Evolutionary conservation across 106 monocot species (phyloP).

Genomic region (Dendrobium chrysotoxum): DNA sequence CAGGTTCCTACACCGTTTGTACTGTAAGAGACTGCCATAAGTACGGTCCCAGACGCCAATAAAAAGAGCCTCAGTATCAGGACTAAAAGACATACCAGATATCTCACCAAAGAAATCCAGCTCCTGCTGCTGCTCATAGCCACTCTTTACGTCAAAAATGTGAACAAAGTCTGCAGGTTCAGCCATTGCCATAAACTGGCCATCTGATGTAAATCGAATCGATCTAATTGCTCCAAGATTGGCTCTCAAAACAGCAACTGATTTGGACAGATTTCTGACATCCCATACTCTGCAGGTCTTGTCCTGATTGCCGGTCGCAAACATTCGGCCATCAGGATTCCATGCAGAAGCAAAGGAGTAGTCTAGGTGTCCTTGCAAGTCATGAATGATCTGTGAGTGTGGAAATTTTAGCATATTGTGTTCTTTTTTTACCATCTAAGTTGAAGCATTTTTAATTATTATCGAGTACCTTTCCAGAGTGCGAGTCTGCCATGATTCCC

Average conservation of each 20-base stretch:
- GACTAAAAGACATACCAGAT: slow-evolving; percentile 44
- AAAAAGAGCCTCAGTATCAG: slow-evolving; percentile 41
- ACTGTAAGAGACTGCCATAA: slow-evolving; percentile 47
- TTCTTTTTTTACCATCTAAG: not conserved
- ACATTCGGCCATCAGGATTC: slow-evolving; percentile 26
- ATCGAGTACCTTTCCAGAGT: slow-evolving; percentile 21
- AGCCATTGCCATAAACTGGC: slow-evolving; percentile 29
- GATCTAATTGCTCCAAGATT: slow-evolving; percentile 26
- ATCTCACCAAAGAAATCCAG: slow-evolving; percentile 35
- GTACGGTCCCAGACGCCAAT: slow-evolving; percentile 43
- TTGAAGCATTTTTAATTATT: not conserved
- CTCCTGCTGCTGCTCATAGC: slow-evolving; percentile 21
- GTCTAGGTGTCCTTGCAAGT: slow-evolving; percentile 22
- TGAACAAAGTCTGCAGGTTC: slow-evolving; percentile 41
- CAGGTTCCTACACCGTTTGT: not conserved
- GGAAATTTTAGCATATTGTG: not conserved
- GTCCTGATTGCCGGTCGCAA: slow-evolving; percentile 39
- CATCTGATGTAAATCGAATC: slow-evolving; percentile 22
- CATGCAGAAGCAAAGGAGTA: slow-evolving; percentile 36
- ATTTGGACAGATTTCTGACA: slow-evolving; percentile 13
- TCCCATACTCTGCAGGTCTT: slow-evolving; percentile 31
- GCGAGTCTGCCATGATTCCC: slow-evolving; percentile 21
- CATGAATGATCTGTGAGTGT: slow-evolving; percentile 13
- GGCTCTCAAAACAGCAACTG: slow-evolving; percentile 12
- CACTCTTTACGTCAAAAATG: slow-evolving; percentile 17